Evolutionary conservation across 345 rosid genomes (phyloP), one percentile per base, ranked within the genome.

Genomic region (Laguncularia racemosa): DNA sequence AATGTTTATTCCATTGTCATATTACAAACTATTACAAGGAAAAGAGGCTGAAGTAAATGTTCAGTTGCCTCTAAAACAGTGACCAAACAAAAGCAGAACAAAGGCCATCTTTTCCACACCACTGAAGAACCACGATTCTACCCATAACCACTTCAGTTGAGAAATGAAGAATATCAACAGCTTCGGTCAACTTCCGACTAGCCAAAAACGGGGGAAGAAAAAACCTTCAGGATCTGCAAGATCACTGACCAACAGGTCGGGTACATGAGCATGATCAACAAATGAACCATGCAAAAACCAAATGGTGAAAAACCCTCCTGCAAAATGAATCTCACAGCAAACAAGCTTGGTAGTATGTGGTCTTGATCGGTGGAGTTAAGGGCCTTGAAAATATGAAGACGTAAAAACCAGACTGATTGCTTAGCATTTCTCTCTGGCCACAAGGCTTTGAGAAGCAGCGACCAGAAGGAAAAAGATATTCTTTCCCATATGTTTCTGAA

Each of bases 261-360:
- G 67, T 52, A 10, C 13, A 3, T 45, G 15, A 76, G 68, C 82
- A 70, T 74, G 80, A 74, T 59, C 48, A 52, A 59, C 9, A 50
- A 46, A 44, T 48, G 44, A 62, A 69, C 66, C 78, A 72, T 62
- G 78, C 69, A 71, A 73, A 62, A 68, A 74, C 43, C 15, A 50
- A 53, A 14, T 20, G 54, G 26, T 12, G 16, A 51, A 61, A 49
- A 57, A 58, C 21, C 80, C 78, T 50, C 81, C 75, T 62, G 81
- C 67, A 76, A 72, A 76, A 68, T 64, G 57, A 52, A 52, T 23
- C 79, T 67, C 68, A 50, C 79, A 62, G 84, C 76, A 71, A 71
- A 71, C 64, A 67, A 54, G 70, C 69, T 67, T 63, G 44, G 54
- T 46, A 45, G 55, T 23, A 50, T 4, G 6, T 66, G 80, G 64